Percentiles rank a stretch among this genome's conserved stretches.
These are phyloP conservation scores for Pseudogymnoascus sp. DNA, from an alignment of 2,329 filamentous ascomycete species.

Conservation along the genomic window DNA sequence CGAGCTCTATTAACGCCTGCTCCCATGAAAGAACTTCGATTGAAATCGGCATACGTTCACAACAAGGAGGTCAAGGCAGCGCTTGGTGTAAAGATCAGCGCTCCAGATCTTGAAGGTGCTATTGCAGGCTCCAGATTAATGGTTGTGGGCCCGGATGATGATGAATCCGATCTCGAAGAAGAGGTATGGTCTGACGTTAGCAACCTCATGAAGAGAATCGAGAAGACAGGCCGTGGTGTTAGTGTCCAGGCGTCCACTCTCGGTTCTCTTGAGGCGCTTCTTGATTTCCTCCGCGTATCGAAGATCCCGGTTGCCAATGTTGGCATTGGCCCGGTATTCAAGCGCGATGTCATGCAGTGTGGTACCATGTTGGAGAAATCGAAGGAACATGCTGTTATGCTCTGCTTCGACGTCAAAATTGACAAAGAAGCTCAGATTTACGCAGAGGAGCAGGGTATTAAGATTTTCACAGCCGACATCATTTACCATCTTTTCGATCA, in stretches of 20 bases:
- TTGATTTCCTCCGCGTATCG: conserved; percentile 90
- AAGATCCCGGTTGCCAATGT: conserved; percentile 98
- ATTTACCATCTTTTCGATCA: conserved; percentile 98
- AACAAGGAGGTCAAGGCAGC: conserved; percentile 99
- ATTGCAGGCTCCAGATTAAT: conserved; percentile 93
- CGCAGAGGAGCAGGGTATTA: conserved; percentile 88
- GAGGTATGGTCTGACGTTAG: conserved; percentile 94
- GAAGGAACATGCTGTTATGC: conserved; percentile 95
- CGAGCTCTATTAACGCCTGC: conserved; percentile 88
- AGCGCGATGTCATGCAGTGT: conserved; percentile 93
- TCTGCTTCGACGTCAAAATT: conserved; percentile 98
- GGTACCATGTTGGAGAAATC: conserved; percentile 95
- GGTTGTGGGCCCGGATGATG: conserved; percentile 88
- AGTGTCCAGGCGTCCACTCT: conserved; percentile 96
- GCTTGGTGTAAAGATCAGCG: conserved; percentile 96
- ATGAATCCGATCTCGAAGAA: conserved; percentile 92
- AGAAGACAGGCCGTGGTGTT: conserved; percentile 87
- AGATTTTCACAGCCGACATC: conserved; percentile 97
- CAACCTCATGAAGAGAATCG: conserved; percentile 81
- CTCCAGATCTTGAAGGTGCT: conserved; percentile 87
- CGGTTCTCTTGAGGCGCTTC: conserved; percentile 87
- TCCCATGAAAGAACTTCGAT: conserved; percentile 83
- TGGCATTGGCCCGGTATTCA: conserved; percentile 94
- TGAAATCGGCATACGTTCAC: conserved; percentile 95
- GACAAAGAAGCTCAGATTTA: conserved; percentile 91